Evolutionary conservation across 1,284 basidiomycete genomes (phyloP).

Genomic region (Cutaneotrichosporon cavernicola): DNA sequence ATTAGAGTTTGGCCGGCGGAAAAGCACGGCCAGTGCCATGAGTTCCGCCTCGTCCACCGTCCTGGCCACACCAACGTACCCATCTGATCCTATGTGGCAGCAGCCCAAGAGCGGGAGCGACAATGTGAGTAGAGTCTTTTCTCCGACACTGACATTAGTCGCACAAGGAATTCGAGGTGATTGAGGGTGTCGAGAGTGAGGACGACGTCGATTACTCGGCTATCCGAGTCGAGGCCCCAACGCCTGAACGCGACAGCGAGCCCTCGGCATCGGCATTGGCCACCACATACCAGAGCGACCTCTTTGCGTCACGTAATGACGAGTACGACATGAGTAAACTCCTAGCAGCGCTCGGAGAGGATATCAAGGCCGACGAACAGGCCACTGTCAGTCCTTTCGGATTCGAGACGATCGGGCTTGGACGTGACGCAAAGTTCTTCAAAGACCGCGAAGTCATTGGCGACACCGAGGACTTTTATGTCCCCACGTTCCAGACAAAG

Average conservation of each 20-base stretch:
- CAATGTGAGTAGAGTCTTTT: neutral
- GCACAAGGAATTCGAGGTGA: neutral
- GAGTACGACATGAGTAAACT: conserved; percentile 13
- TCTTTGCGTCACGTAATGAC: neutral
- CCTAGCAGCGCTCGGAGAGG: conserved; percentile 1
- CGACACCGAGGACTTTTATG: conserved; percentile 14
- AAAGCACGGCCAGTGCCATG: neutral
- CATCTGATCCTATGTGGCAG: conserved; percentile 1
- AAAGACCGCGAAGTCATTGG: neutral
- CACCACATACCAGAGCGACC: conserved; percentile 3
- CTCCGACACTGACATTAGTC: neutral
- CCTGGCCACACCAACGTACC: conserved; percentile 3
- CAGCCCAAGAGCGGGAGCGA: conserved; percentile 1
- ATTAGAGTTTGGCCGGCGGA: neutral
- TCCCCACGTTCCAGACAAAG: conserved; percentile 6
- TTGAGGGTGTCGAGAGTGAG: neutral
- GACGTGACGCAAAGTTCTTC: neutral
- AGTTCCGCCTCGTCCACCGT: neutral
- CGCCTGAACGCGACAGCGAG: neutral
- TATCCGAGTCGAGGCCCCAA: conserved; percentile 2
- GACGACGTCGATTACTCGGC: neutral
- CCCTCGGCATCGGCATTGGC: neutral
- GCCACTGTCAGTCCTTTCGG: neutral
- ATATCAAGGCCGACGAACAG: neutral
- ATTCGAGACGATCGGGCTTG: conserved; percentile 2